A percentile compares a stretch with the other conserved stretches of the same genome.
These are phyloP conservation scores for Exutisphaerella laricina DNA, from an alignment of 2,329 filamentous ascomycete species.

Conservation along the genomic window DNA sequence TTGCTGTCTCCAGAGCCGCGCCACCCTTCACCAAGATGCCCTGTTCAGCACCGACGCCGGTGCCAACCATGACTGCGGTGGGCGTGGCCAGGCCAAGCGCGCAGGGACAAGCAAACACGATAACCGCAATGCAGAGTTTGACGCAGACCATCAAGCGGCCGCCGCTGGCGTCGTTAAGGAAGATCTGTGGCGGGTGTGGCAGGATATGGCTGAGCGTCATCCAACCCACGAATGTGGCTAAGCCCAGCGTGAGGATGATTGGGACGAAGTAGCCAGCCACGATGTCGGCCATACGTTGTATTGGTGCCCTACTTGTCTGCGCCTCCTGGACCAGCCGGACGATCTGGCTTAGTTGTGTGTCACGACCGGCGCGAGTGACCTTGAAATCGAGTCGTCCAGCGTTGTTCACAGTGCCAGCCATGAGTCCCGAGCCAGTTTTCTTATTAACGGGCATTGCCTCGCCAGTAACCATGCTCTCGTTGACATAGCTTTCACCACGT, in stretches of 20 bases:
- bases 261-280: slow-evolving; percentile 94
- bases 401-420: slow-evolving; percentile 94
- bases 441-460: slow-evolving; percentile 95
- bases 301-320: slow-evolving; percentile 88
- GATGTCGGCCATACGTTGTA: slow-evolving; percentile 84
- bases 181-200: slow-evolving; percentile 78
- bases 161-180: slow-evolving; percentile 71
- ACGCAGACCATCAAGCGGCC: slow-evolving; percentile 95
- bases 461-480: slow-evolving; percentile 98
- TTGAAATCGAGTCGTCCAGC: slow-evolving; percentile 86
- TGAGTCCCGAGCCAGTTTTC: slow-evolving; percentile 68
- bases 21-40: slow-evolving; percentile 98
- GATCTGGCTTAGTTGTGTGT: slow-evolving; percentile 96
- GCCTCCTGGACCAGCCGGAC: slow-evolving; percentile 98
- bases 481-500: slow-evolving; percentile 84
- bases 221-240: slow-evolving; percentile 83
- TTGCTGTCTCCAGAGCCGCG: slow-evolving; percentile 82
- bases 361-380: slow-evolving; percentile 84
- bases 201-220: slow-evolving; percentile 90
- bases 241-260: slow-evolving; percentile 74
- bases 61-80: slow-evolving; percentile 98
- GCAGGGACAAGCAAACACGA: slow-evolving; percentile 96
- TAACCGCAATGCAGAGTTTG: slow-evolving; percentile 96
- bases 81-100: slow-evolving; percentile 93
- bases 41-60: slow-evolving; percentile 90